Base-by-base conservation (phyloP, 176 grass and related monocot genomes). In the Avena insularis region DNA sequence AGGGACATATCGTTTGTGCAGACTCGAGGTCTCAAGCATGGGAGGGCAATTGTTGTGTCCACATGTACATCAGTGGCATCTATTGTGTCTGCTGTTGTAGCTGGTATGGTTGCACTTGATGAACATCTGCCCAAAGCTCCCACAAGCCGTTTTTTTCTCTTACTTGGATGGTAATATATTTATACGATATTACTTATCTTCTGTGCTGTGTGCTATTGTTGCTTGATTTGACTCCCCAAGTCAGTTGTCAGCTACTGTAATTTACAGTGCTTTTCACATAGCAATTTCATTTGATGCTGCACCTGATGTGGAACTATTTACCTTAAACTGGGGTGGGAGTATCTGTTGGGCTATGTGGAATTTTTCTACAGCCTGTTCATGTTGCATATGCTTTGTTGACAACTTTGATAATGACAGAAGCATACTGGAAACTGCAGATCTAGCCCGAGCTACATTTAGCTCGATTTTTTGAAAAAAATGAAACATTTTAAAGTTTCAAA, bases 11-110 rank as follows among this genome's bases (percentile, higher is more conserved):
- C 10, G 8, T 85, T 57, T 23, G 19, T 38, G 78, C 87, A 99
- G 97, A 99, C 97, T 82, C 82, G 89, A 89, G 97, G 97, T 49
- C 85, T 99, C 68, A 96, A 99, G 86, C 97, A 99, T 93, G 94
- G 97, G 71, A 96, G 97, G 90, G 94, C 97, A 85, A 99, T 99
- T 83, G 94, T 99, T 82, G 94, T 99, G 56, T 99, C 97, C 71
- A 96, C 94, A 62, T 97, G 92, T 81, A 90, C 94, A 56, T 93
- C 97, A 59, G 97, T 99, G 46, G 97, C 94, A 92, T 91, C 97
- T 80, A 96, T 99, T 85, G 82, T 99, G 12, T 94, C 94, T 87
- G 94, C 91, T 84, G 97, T 99, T 78, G 84, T 99, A 83, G 89
- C 94, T 90, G 97, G 97, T 65, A 96, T 96, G 94, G 46, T 94